phyloP scores from a whole-genome alignment of 371 early-diverging fungal species.

The Conidiobolus incongruus region DNA sequence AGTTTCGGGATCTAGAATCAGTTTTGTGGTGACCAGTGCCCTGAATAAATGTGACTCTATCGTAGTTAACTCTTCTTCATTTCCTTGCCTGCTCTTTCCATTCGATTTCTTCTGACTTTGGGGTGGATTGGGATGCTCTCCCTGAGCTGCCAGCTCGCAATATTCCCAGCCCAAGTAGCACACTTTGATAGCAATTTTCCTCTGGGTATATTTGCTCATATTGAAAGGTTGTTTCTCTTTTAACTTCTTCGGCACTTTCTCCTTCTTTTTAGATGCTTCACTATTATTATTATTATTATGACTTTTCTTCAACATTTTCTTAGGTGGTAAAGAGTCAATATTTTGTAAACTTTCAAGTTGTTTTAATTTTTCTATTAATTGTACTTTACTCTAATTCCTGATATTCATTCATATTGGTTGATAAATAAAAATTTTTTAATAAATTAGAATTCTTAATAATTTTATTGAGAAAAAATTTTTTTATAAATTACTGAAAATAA shows the following conservation, averaged over 20 bases:
- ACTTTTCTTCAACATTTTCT: too few relatives aligned
- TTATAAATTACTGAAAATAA: too few relatives aligned
- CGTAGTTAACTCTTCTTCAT: slow-evolving; percentile 28
- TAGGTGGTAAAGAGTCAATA: too few relatives aligned
- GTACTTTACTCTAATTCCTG: too few relatives aligned
- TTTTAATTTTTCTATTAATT: too few relatives aligned
- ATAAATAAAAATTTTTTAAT: too few relatives aligned
- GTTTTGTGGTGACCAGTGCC: slow-evolving; percentile 42
- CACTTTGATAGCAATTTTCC: slow-evolving; percentile 67
- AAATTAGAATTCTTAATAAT: too few relatives aligned
- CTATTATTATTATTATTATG: too few relatives aligned
- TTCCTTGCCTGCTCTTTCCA: slow-evolving; percentile 5
- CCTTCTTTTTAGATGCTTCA: too few relatives aligned
- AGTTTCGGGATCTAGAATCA: slow-evolving; percentile 31
- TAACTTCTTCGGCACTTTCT: slow-evolving; percentile 10
- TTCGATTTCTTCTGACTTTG: slow-evolving; percentile 10
- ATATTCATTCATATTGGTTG: too few relatives aligned
- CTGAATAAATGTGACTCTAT: slow-evolving; percentile 65
- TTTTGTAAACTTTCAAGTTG: too few relatives aligned
- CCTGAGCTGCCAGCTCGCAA: slow-evolving; percentile 64
- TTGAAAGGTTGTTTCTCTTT: slow-evolving; percentile 40
- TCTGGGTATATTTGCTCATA: slow-evolving; percentile 44
- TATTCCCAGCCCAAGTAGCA: slow-evolving; percentile 87
- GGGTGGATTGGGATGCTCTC: slow-evolving; percentile 8
- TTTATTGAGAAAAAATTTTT: too few relatives aligned